Conservation (phyloP, 352 stramenopile species). For the Blastocystis sp. region DNA sequence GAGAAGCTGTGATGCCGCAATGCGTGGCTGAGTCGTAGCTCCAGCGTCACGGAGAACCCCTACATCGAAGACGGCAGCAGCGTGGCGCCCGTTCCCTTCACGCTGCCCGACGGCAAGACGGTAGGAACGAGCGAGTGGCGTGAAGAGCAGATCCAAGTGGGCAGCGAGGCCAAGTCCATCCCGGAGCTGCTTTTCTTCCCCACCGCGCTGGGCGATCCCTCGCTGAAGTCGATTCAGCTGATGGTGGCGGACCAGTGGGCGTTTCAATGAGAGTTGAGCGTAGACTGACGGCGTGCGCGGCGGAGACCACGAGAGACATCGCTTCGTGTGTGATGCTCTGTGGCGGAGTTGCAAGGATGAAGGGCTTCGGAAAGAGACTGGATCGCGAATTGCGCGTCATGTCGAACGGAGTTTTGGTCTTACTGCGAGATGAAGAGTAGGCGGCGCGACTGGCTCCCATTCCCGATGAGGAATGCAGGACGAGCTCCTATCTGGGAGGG, state of each 20-base stretch:
- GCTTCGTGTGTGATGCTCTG: conserved; percentile 8
- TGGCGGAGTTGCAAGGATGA: conserved; percentile 48
- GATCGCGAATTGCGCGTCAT: conserved; percentile 41
- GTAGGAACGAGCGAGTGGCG: background rate
- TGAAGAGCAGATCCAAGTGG: background rate
- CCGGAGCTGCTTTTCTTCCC: conserved; percentile 59
- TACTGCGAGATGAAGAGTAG: background rate
- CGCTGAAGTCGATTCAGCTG: conserved; percentile 40
- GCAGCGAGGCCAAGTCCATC: conserved; percentile 26
- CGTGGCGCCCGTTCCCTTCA: background rate
- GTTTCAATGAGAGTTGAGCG: background rate
- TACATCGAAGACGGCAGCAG: background rate
- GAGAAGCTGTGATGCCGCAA: conserved; percentile 31
- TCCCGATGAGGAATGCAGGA: conserved; percentile 19
- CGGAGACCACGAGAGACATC: conserved; percentile 33
- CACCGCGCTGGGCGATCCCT: conserved; percentile 45
- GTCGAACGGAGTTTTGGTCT: conserved; percentile 47
- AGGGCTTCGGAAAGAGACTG: conserved; percentile 27
- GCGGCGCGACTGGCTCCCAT: conserved; percentile 39
- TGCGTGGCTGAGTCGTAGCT: conserved; percentile 6
- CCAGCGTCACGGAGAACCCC: conserved; percentile 39
- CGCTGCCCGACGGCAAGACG: conserved; percentile 21
- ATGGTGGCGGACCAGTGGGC: conserved; percentile 43
- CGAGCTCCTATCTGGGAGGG: conserved; percentile 33
- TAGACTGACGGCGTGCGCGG: conserved; percentile 25